Base-by-base conservation (phyloP, 2,329 filamentous ascomycete species). In the Ceratocystis smalleyi region DNA sequence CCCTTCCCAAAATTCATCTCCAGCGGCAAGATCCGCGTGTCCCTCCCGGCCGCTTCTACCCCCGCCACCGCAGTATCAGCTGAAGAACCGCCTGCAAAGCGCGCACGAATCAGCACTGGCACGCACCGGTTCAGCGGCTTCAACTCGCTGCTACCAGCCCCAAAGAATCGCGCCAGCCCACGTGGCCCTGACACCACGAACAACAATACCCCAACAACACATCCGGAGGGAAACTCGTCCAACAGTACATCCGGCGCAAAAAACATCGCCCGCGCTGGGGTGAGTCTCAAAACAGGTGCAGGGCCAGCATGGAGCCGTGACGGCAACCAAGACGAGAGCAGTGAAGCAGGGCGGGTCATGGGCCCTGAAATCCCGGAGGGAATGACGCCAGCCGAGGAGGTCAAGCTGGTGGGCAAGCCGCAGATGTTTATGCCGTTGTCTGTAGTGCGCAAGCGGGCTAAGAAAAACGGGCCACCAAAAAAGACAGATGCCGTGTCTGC, bases 361-460 rank as follows among this genome's bases (percentile, higher is more conserved):
- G 69, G 71, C 57, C 79, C 80, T n/a, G 75, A 77, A 40, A 79
- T 82, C 69, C 78, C 80, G 1, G 77, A 76, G 12, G 80, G 80
- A 51, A 79, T 83, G 70, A 83, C 83, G 70, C 74, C 80, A 30
- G 80, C 80, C n/a, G 78, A 81, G 1, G 83, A 86, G 65, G 80
- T 87, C 17, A 86, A 88, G 74, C 74, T 88, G 15, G 81, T 86
- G 1, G 88, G 88, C 22, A 94, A 91, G 69, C 83, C 90, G 12
- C 83, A 91, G 73, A 88, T 90, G 83, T 96, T 97, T 74, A 88
- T 86, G 71, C 92, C 92, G 2, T 77, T 96, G 45, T 96, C 91
- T 0, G 91, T 96, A 15, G 83, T 85, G 17, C 81, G 89, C 67
- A 89, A 87, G 68, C 80, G 84, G 35, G 82, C 81, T 68, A 90